phyloP scores from a whole-genome alignment of 257 asterid genomes.

The Petunia secreta region DNA sequence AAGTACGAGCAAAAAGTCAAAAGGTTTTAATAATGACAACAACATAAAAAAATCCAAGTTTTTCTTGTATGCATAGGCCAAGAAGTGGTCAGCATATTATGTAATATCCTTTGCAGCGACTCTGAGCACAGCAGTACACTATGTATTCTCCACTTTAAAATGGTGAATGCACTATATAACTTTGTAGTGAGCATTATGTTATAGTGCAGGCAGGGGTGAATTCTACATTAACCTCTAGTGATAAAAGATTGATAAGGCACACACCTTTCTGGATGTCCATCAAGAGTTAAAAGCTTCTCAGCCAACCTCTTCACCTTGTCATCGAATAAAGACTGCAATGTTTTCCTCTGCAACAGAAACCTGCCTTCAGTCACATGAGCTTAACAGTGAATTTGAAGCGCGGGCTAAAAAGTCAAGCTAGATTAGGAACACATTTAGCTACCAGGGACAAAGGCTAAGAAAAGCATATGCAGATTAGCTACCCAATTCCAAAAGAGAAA shows the following conservation, averaged over 20 bases:
- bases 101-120: neutral
- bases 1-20: neutral
- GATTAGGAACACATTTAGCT: conserved; percentile 2
- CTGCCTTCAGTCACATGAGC: conserved; percentile 51
- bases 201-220: neutral
- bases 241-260: conserved; percentile 18
- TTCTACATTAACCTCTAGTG: neutral
- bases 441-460: neutral
- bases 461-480: neutral
- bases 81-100: conserved; percentile 10
- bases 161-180: neutral
- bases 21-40: neutral
- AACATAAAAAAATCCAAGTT: neutral
- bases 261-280: conserved; percentile 65
- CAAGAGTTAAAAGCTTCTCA: conserved; percentile 68
- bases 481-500: neutral
- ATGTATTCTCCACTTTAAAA: neutral
- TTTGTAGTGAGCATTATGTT: neutral
- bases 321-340: conserved; percentile 60
- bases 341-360: conserved; percentile 82
- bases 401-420: conserved; percentile 20
- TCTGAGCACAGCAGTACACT: neutral
- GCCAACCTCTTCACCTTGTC: conserved; percentile 81
- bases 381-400: conserved; percentile 40
- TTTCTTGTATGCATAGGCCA: conserved; percentile 4